Conservation (phyloP, 75 land plant species). For the Picea glauca region DNA sequence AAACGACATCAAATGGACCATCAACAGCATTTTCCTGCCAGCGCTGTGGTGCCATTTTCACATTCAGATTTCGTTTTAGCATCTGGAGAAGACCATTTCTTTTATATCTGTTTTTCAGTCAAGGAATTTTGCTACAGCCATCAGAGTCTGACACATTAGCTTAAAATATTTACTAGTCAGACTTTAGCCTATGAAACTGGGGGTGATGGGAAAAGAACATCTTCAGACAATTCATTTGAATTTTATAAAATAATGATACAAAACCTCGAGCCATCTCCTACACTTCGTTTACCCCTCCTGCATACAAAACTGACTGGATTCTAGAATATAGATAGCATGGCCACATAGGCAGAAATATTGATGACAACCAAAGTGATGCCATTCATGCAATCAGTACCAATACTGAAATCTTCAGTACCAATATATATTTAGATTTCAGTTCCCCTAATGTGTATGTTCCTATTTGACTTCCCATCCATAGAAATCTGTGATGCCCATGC, state of each 20-base stretch:
- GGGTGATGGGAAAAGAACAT: neutral
- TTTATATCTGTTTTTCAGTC: constrained; percentile 51
- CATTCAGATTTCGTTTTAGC: constrained; percentile 73
- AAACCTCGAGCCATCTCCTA: neutral
- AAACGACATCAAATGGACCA: constrained; percentile 88
- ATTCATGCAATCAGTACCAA: too few relatives aligned
- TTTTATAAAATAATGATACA: neutral
- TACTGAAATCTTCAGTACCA: too few relatives aligned
- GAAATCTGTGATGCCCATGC: too few relatives aligned
- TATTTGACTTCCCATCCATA: too few relatives aligned
- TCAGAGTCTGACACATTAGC: neutral
- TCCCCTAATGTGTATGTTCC: too few relatives aligned
- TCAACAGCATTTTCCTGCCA: constrained; percentile 97
- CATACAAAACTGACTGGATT: neutral
- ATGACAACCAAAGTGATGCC: too few relatives aligned
- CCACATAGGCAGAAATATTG: too few relatives aligned
- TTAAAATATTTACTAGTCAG: neutral
- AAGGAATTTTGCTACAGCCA: constrained; percentile 1
- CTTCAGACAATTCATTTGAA: neutral
- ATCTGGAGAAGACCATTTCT: constrained; percentile 85
- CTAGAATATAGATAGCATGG: neutral
- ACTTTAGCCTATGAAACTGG: neutral
- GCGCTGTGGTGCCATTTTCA: constrained; percentile 82
- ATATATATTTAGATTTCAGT: too few relatives aligned
- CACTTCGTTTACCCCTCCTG: neutral